These are phyloP conservation scores for Paraphoma sp. DNA, from an alignment of 2,329 filamentous ascomycete genomes.

Conservation along the genomic window DNA sequence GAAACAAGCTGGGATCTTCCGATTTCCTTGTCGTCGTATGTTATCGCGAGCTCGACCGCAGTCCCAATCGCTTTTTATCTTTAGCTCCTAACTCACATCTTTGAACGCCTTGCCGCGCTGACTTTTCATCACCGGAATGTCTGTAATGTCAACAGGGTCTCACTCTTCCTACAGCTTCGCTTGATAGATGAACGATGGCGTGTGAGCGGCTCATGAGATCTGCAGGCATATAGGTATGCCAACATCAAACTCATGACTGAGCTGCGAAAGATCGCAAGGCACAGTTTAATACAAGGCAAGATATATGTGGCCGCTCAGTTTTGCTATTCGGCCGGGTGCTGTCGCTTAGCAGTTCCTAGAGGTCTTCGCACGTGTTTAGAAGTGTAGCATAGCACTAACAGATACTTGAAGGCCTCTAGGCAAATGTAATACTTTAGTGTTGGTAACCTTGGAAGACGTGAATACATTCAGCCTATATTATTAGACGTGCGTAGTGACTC, in stretches of 20 bases:
- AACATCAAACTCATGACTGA: background rate
- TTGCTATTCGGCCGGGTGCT: no score
- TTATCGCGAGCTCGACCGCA: slow-evolving; percentile 13
- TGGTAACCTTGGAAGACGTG: no score
- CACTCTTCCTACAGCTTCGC: background rate
- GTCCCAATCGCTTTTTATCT: slow-evolving; percentile 16
- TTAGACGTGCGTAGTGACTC: no score
- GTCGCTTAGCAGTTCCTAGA: no score
- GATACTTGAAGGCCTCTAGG: no score
- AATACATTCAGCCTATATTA: no score
- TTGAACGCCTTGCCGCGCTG: slow-evolving; percentile 8
- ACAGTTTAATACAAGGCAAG: no score
- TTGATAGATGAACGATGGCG: background rate
- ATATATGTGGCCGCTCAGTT: no score
- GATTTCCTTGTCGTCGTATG: slow-evolving; percentile 7
- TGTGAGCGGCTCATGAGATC: background rate
- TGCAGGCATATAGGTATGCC: slow-evolving; percentile 6
- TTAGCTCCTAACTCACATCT: slow-evolving; percentile 7
- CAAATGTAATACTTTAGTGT: no score
- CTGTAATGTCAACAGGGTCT: slow-evolving; percentile 2
- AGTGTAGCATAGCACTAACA: no score
- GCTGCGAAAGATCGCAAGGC: background rate
- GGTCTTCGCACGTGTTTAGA: no score
- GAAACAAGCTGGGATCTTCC: background rate
- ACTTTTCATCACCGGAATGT: background rate